Evolutionary conservation across 1,284 basidiomycete genomes (phyloP), one percentile per base, ranked within the genome.

Genomic region (Cerioporus squamosus): DNA sequence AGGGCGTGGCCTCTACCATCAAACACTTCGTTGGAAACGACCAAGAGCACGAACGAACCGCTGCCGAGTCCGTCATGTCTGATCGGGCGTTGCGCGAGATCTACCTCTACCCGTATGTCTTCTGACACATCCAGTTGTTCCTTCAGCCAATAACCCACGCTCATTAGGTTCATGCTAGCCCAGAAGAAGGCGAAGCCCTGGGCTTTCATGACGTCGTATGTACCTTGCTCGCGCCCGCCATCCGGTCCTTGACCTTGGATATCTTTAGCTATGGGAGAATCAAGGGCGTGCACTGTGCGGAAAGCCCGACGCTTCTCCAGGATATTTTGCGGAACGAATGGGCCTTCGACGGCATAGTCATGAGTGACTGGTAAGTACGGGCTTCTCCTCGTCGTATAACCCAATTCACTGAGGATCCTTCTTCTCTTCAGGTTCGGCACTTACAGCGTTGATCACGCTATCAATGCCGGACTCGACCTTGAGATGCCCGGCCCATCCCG

Each of bases 401-500:
- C 22, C 67, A 23, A 2, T 18, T 40, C 33, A 15, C 39, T n/a
- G 23, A 26, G 23, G 4, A n/a, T n/a, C n/a, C n/a, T n/a, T n/a
- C 63, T 53, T 42, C 53, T 20, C 24, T 47, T 14, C 53, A 85
- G 85, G 85, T 83, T 79, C 66, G 87, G 87, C 8, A 85, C 83
- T 0, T 88, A 88, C 70, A 80, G 82, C 51, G 78, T 82, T 39
- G 84, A 84, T 62, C 72, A 77, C 40, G 74, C 82, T 1, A 77
- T 89, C 65, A 88, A 88, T 63, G 88, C 87, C 4, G 85, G 86
- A 0, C 72, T 90, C 12, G 87, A 88, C 66, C 79, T 90, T 22
- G 87, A 90, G 71, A 89, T 90, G 86, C 86, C 86, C 3, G 86
- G 86, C 4, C 81, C 82, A 7, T 79, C 85, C 20, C 80, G 84